Conservation (phyloP, 2,329 filamentous ascomycete species). For the Tolypocladium album region DNA sequence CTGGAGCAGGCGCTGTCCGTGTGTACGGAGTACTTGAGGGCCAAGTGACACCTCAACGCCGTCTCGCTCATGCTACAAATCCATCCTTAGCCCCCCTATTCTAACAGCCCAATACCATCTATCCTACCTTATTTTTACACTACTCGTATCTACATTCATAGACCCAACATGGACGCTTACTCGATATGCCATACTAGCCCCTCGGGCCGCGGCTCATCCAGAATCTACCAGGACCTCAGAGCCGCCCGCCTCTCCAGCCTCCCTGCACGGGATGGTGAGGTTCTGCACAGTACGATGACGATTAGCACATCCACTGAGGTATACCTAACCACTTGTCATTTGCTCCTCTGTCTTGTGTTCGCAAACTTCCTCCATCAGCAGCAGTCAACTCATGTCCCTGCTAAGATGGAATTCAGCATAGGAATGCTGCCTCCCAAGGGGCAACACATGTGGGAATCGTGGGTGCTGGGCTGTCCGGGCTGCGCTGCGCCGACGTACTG, state of each 20-base stretch:
- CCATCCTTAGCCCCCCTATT: neutral
- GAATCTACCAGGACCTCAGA: conserved; percentile 38
- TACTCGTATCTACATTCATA: neutral
- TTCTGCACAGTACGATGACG: conserved; percentile 15
- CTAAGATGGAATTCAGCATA: conserved; percentile 10
- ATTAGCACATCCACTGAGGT: conserved; percentile 27
- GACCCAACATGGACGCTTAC: conserved; percentile 39
- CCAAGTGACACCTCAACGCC: neutral
- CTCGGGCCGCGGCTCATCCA: conserved; percentile 30
- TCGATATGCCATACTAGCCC: conserved; percentile 36
- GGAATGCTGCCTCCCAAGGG: conserved; percentile 5
- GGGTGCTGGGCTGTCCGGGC: conserved; percentile 58
- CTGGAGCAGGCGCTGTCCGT: neutral
- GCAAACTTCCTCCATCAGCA: neutral
- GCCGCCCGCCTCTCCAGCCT: conserved; percentile 26
- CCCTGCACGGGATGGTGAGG: conserved; percentile 18
- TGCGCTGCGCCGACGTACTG: conserved; percentile 61
- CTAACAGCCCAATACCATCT: neutral
- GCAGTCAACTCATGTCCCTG: conserved; percentile 6
- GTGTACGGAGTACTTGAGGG: neutral
- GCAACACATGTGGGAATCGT: conserved; percentile 53
- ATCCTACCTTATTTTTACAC: neutral
- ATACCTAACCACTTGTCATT: conserved; percentile 1
- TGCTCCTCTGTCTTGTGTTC: neutral
- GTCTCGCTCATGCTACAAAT: neutral